Evolutionary conservation across 1,284 basidiomycete species (phyloP).

Genomic region (Ceratobasidium theobromae): DNA sequence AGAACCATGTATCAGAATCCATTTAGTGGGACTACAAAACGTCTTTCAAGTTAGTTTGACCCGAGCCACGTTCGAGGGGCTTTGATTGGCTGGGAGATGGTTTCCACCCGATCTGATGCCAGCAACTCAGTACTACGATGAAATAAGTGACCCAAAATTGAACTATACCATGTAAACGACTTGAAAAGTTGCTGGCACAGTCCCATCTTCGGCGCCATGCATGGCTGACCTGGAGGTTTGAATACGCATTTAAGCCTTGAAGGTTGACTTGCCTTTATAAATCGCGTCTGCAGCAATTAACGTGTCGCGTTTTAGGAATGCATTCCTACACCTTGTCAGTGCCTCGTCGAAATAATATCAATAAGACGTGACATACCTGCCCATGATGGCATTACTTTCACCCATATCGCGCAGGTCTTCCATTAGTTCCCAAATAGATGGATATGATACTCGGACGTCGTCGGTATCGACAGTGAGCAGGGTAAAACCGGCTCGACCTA

Average conservation of each 20-base stretch:
- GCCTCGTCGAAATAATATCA: neutral
- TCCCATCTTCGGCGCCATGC: constrained; percentile 80
- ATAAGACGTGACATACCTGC: constrained; percentile 53
- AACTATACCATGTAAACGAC: constrained; percentile 84
- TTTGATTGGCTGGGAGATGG: constrained; percentile 82
- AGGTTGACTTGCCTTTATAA: constrained; percentile 72
- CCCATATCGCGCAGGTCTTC: constrained; percentile 96
- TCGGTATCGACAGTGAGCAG: constrained; percentile 95
- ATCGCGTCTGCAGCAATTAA: constrained; percentile 89
- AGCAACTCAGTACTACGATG: neutral
- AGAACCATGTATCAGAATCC: neutral
- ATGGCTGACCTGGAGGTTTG: constrained; percentile 56
- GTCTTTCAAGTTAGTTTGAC: constrained; percentile 78
- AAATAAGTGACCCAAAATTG: constrained; percentile 3
- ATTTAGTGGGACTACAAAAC: constrained; percentile 51
- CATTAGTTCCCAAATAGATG: constrained; percentile 95
- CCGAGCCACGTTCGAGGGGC: constrained; percentile 83
- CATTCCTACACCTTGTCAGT: constrained; percentile 49
- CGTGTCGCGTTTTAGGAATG: constrained; percentile 79
- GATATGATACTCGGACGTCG: constrained; percentile 89
- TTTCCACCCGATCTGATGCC: constrained; percentile 93
- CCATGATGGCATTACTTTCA: constrained; percentile 89
- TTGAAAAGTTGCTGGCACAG: constrained; percentile 93
- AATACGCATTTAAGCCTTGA: constrained; percentile 1
- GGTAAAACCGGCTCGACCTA: constrained; percentile 91